Evolutionary conservation across 257 asterid genomes (phyloP), one percentile per base, ranked within the genome.

Genomic region (Rauvolfia tetraphylla): DNA sequence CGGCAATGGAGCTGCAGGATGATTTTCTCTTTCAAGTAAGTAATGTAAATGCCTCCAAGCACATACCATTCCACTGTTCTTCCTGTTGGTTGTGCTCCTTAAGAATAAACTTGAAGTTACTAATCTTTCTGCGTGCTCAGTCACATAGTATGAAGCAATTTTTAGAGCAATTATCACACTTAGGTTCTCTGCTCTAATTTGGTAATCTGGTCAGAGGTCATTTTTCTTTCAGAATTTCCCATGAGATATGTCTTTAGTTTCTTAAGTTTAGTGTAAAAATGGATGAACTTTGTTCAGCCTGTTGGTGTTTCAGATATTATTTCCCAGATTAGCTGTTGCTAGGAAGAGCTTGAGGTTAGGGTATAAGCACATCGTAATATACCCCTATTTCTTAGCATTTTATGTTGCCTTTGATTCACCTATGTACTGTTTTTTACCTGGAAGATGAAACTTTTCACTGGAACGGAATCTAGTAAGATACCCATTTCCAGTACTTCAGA

Each of bases 11-110:
- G 71, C 75, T 68, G 82, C 82, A 73, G 41, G 71, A 66, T 67
- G 75, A 42, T 27, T 74, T 72, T 78, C 74, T 72, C 48, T 12
- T 39, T 42, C 81, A 72, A 78, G 78, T 78, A 78, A 72, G 78
- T 63, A 23, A 66, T 73, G 69, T 38, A 14, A 65, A n/a, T 65
- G 59, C 71, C 67, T 73, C 62, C n/a, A 41, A 53, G 77, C 44
- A 42, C 67, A 58, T 44, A 3, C 15, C 53, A 61, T 78, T 78
- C 54, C 22, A 56, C 62, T 68, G 58, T 61, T 58, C 49, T 73
- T 73, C 36, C n/a, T 76, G 27, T 61, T 68, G 57, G 53, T 72
- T 77, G 36, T 77, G 63, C 51, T 44, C 48, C 58, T 77, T 34
- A 51, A 77, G 75, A 54, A 41, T 42, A 34, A 9, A 54, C 13